Evolutionary conservation across 768 basidiomycete species (phyloP).

Genomic region (Macrocybe gigantea): DNA sequence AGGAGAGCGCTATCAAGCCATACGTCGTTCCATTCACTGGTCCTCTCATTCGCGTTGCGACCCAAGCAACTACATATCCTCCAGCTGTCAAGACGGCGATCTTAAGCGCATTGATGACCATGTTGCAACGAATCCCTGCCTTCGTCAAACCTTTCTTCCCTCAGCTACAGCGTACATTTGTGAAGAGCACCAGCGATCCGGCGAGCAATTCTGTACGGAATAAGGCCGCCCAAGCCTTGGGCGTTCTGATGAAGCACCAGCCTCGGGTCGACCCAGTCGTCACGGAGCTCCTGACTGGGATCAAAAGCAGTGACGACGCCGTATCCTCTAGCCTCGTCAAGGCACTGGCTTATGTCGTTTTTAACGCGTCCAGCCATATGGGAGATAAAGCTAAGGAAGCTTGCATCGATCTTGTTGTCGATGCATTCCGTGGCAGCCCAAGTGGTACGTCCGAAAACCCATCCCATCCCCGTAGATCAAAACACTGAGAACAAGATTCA

Average conservation of each 20-base stretch:
- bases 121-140: constrained; percentile 79
- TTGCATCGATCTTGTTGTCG: constrained; percentile 68
- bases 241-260: constrained; percentile 85
- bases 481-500: constrained; percentile 21
- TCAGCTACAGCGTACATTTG: constrained; percentile 92
- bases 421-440: constrained; percentile 71
- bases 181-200: constrained; percentile 84
- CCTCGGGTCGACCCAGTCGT: constrained; percentile 92
- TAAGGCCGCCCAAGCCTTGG: constrained; percentile 80
- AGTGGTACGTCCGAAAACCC: constrained; percentile 40
- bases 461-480: background rate
- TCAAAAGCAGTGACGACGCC: constrained; percentile 53
- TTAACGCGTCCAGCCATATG: constrained; percentile 65
- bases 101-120: constrained; percentile 75
- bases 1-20: constrained; percentile 81
- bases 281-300: constrained; percentile 72
- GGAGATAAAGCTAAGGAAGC: constrained; percentile 70
- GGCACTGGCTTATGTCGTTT: constrained; percentile 72
- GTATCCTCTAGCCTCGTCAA: constrained; percentile 72
- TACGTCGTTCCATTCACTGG: constrained; percentile 95
- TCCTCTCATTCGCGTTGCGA: constrained; percentile 91
- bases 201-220: constrained; percentile 74
- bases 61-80: constrained; percentile 83
- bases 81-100: constrained; percentile 93
- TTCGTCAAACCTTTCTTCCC: constrained; percentile 99